Conservation (phyloP, 164 flowering plant genomes). For the Chimonanthus salicifolius region DNA sequence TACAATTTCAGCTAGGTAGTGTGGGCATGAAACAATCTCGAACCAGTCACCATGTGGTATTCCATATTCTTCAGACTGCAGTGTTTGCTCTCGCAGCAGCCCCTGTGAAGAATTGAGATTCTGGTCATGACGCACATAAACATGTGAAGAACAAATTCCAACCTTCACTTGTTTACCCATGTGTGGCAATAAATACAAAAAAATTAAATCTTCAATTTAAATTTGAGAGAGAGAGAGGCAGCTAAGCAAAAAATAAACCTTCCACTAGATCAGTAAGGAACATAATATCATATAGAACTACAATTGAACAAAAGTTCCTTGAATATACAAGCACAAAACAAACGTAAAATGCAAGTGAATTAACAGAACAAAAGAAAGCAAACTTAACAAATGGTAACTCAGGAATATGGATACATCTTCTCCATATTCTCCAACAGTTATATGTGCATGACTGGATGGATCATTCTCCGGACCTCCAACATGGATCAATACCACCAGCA, state of each 20-base stretch:
- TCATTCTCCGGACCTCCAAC: neutral
- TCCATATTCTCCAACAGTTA: neutral
- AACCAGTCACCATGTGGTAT: conserved; percentile 95
- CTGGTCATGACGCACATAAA: neutral
- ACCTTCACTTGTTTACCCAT: neutral
- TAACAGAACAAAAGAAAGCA: neutral
- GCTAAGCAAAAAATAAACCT: neutral
- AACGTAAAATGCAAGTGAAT: neutral
- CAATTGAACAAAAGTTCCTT: too few relatives aligned
- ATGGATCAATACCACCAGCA: neutral
- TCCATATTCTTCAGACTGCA: conserved; percentile 41
- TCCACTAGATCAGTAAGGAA: neutral
- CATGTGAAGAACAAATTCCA: neutral
- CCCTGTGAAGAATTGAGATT: conserved; percentile 46
- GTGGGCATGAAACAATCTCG: conserved; percentile 77
- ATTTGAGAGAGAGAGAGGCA: too few relatives aligned
- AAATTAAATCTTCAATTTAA: too few relatives aligned
- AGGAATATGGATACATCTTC: neutral
- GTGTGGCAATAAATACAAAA: neutral
- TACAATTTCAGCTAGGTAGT: conserved; percentile 92
- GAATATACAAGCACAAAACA: too few relatives aligned
- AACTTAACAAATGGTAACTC: neutral
- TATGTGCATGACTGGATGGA: neutral
- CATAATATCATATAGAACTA: neutral
- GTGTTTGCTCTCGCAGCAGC: conserved; percentile 40